Evolutionary conservation across 441 rosid species (phyloP).

Genomic region (Jatropha multifida): DNA sequence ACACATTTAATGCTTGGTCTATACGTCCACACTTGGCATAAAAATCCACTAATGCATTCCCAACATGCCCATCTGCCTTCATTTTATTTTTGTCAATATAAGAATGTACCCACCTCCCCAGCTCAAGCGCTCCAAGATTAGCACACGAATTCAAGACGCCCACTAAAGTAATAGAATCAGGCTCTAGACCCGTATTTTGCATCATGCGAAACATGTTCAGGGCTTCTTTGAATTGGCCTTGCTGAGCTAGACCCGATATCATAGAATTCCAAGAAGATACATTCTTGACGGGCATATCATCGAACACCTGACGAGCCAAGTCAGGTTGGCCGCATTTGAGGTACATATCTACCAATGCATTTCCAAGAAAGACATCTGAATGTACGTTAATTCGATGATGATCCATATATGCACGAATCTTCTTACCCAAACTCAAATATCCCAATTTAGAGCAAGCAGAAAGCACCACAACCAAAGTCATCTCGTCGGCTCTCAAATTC

Average conservation of each 20-base stretch:
- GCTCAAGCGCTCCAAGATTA: constrained; percentile 20
- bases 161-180: constrained; percentile 16
- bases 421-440: constrained; percentile 8
- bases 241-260: constrained; percentile 18
- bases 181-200: constrained; percentile 11
- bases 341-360: constrained; percentile 22
- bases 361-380: constrained; percentile 19
- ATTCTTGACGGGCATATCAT: constrained; percentile 17
- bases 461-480: constrained; percentile 14
- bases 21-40: constrained; percentile 27
- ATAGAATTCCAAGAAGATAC: constrained; percentile 23
- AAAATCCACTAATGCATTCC: constrained; percentile 24
- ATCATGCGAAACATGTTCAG: constrained; percentile 16
- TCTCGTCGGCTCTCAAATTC: constrained; percentile 11
- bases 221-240: constrained; percentile 15
- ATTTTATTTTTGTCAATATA: constrained; percentile 13
- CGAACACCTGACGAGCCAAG: constrained; percentile 11
- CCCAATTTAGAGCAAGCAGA: constrained; percentile 21
- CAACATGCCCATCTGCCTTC: constrained; percentile 13
- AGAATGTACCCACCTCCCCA: constrained; percentile 21
- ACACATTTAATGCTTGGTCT: constrained; percentile 15
- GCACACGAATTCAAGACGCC: constrained; percentile 24
- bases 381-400: neutral
- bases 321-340: constrained; percentile 14
- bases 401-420: constrained; percentile 10